Conservation (phyloP, 1,284 basidiomycete genomes). For the Fomitopsis schrenkii region DNA sequence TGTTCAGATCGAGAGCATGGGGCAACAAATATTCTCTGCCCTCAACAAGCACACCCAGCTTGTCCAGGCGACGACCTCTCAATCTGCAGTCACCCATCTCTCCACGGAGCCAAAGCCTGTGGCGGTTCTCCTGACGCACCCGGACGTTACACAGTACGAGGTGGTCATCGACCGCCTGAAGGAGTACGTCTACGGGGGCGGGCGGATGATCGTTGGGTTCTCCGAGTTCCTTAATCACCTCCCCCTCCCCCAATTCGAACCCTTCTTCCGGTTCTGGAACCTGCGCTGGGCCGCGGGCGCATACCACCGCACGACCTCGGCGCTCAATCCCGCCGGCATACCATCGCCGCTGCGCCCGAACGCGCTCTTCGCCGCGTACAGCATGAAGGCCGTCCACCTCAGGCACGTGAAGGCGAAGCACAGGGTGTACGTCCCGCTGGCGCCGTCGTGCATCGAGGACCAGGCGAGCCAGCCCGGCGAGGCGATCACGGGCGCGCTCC, state of each 20-base stretch:
- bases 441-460: slow-evolving; percentile 10
- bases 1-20: slow-evolving; percentile 3
- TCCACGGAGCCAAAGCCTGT: slow-evolving; percentile 4
- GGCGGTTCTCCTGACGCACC: slow-evolving; percentile 13
- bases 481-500: slow-evolving; percentile 4
- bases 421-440: slow-evolving; percentile 15
- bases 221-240: slow-evolving; percentile 13
- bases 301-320: slow-evolving; percentile 15
- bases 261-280: slow-evolving; percentile 14
- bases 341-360: slow-evolving; percentile 11
- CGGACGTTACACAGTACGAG: slow-evolving; percentile 2
- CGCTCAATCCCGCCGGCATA: slow-evolving; percentile 13
- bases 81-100: slow-evolving; percentile 5
- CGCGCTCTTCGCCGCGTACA: slow-evolving; percentile 11
- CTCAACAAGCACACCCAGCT: slow-evolving; percentile 9
- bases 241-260: not conserved
- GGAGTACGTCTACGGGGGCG: slow-evolving; percentile 10
- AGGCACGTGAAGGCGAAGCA: slow-evolving; percentile 8
- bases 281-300: slow-evolving; percentile 12
- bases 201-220: slow-evolving; percentile 12
- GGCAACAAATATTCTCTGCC: slow-evolving; percentile 10
- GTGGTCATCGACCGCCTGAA: slow-evolving; percentile 5
- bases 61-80: not conserved
- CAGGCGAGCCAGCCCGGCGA: slow-evolving; percentile 5
- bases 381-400: slow-evolving; percentile 15